A percentile compares a stretch with the other conserved stretches of the same genome.
Conservation (phyloP, 73 alveolate species). For the Paramecium pentaurelia region DNA sequence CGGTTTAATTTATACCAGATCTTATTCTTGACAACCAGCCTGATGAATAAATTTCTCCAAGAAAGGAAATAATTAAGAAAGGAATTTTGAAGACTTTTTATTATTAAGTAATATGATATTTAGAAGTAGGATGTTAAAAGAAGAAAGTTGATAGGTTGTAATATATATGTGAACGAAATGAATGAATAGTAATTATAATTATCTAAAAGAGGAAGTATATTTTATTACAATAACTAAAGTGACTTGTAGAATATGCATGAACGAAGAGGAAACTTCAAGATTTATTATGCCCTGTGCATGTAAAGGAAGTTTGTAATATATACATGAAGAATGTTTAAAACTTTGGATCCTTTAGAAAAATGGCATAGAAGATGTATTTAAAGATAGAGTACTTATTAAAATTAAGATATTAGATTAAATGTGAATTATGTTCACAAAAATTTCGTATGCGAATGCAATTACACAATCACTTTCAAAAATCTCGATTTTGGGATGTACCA, state of each 20-base stretch:
- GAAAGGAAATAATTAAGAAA: not conserved
- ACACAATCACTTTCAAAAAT: not conserved
- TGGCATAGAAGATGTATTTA: conserved; percentile 37
- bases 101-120: not conserved
- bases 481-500: not conserved
- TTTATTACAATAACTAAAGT: not conserved
- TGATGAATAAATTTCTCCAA: not conserved
- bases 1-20: not conserved
- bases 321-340: conserved; percentile 40
- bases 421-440: not conserved
- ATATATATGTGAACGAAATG: not conserved
- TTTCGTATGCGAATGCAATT: not conserved
- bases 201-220: conserved; percentile 34
- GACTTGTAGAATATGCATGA: conserved; percentile 8
- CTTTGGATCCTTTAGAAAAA: conserved; percentile 31
- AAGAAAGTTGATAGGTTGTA: not conserved
- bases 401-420: not conserved
- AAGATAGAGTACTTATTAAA: not conserved
- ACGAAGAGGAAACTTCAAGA: conserved; percentile 17
- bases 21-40: not conserved
- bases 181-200: not conserved
- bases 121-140: not conserved
- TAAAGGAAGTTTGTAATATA: not conserved
- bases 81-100: not conserved
- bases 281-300: conserved; percentile 26